A percentile compares a stretch with the other conserved stretches of the same genome.
phyloP scores from a whole-genome alignment of 176 grass and related monocot species.

The Typha latifolia region DNA sequence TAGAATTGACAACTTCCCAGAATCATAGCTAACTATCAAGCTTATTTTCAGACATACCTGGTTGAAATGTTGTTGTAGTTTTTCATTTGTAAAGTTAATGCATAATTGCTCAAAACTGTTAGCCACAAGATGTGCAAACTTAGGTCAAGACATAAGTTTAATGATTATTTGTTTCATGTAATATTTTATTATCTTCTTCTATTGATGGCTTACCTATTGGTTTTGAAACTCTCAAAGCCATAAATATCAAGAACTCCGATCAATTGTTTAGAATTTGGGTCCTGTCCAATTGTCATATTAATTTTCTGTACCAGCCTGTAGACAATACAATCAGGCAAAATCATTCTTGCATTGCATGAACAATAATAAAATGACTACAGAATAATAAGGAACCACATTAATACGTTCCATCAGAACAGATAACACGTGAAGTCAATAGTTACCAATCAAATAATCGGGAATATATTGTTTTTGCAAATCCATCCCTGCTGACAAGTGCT shows the following conservation, averaged over 20 bases:
- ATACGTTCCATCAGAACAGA: not conserved
- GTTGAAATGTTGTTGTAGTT: conserved; percentile 98
- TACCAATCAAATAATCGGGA: conserved; percentile 96
- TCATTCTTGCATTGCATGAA: no score
- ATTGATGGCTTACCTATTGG: conserved; percentile 57
- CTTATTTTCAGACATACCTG: conserved; percentile 43
- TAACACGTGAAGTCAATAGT: not conserved
- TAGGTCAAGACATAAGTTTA: not conserved
- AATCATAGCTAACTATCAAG: not conserved
- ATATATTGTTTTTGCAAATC: conserved; percentile 79
- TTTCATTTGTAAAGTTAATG: conserved; percentile 99
- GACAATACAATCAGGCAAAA: not conserved
- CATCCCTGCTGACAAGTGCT: conserved; percentile 86
- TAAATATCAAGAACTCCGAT: conserved; percentile 99
- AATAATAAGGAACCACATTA: no score
- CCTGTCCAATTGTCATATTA: conserved; percentile 91
- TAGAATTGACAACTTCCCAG: not conserved
- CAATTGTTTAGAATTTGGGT: conserved; percentile 59
- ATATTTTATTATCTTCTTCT: no score
- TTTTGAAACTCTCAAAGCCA: conserved; percentile 99
- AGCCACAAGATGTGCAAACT: conserved; percentile 5
- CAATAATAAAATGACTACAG: no score
- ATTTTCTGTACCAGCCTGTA: conserved; percentile 93
- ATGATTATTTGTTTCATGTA: no score
- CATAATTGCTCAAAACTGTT: conserved; percentile 97